Percentiles rank a stretch among this genome's conserved stretches.
Conservation (phyloP, 139 green algal genomes). For the Pycnococcus provasolii region DNA sequence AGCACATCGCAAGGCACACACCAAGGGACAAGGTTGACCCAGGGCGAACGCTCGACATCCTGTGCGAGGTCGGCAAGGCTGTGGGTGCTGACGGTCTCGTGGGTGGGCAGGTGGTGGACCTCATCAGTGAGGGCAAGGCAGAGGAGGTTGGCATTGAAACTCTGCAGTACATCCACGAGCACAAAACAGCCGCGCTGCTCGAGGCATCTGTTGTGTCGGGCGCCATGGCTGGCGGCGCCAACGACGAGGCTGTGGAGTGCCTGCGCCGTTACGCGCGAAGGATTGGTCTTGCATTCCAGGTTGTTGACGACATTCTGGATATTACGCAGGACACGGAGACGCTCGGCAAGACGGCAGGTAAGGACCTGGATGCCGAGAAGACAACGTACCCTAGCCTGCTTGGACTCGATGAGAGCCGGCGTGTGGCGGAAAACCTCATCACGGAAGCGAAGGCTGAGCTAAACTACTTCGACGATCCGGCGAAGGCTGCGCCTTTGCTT, state of each 20-base stretch:
- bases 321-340: conserved; percentile 70
- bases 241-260: conserved; percentile 70
- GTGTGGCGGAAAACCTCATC: conserved; percentile 84
- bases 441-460: conserved; percentile 78
- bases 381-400: conserved; percentile 84
- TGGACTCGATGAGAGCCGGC: conserved; percentile 33
- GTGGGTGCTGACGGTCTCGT: conserved; percentile 83
- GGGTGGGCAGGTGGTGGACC: conserved; percentile 89
- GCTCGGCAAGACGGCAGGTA: conserved; percentile 96
- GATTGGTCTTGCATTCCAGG: conserved; percentile 97
- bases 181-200: conserved; percentile 96
- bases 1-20: conserved; percentile 87
- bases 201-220: conserved; percentile 87
- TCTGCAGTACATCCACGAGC: conserved; percentile 95
- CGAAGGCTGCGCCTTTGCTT: conserved; percentile 67
- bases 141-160: conserved; percentile 72
- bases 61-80: conserved; percentile 71
- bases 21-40: conserved; percentile 48
- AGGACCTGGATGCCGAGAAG: conserved; percentile 88
- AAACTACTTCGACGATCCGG: conserved; percentile 51
- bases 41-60: conserved; percentile 69
- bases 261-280: conserved; percentile 80
- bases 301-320: conserved; percentile 98
- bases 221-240: conserved; percentile 61
- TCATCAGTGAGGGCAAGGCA: conserved; percentile 68